phyloP scores from a whole-genome alignment of 352 stramenopile species.

The Albugo candida region DNA sequence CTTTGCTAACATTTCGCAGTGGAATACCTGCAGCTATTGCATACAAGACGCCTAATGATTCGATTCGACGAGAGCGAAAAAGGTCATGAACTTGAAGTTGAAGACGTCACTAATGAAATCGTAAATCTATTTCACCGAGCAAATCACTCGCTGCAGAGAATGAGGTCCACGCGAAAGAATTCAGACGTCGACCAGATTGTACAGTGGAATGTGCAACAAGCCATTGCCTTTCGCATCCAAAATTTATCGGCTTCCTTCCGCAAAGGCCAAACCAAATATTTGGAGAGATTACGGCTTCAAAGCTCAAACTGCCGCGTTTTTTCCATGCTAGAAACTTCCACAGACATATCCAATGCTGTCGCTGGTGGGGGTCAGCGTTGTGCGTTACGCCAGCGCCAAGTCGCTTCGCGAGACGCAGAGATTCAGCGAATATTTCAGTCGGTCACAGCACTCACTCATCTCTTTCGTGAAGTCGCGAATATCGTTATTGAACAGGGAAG shows the following conservation, averaged over 20 bases:
- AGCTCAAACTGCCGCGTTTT: conserved; percentile 57
- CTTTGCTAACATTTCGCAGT: conserved; percentile 13
- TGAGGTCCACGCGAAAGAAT: conserved; percentile 17
- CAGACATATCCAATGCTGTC: not conserved
- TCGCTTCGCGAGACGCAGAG: conserved; percentile 40
- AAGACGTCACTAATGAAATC: conserved; percentile 42
- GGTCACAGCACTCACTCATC: conserved; percentile 31
- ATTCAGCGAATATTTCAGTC: conserved; percentile 65
- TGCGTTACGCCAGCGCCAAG: conserved; percentile 17
- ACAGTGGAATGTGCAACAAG: conserved; percentile 42
- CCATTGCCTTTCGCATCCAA: conserved; percentile 36
- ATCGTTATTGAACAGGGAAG: conserved; percentile 74
- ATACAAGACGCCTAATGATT: conserved; percentile 64
- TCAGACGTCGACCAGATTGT: conserved; percentile 25
- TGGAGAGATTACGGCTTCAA: conserved; percentile 47
- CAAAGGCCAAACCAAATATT: conserved; percentile 43
- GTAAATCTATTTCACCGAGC: conserved; percentile 39
- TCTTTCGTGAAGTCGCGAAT: conserved; percentile 64
- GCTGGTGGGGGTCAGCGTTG: not conserved
- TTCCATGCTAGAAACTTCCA: conserved; percentile 8
- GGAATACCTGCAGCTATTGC: conserved; percentile 60
- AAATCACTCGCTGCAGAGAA: conserved; percentile 43
- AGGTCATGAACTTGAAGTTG: conserved; percentile 51
- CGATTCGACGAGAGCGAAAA: conserved; percentile 50
- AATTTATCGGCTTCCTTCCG: conserved; percentile 42